Evolutionary conservation across 345 rosid genomes (phyloP), one percentile per base, ranked within the genome.

Genomic region (Pugionium dolabratum): DNA sequence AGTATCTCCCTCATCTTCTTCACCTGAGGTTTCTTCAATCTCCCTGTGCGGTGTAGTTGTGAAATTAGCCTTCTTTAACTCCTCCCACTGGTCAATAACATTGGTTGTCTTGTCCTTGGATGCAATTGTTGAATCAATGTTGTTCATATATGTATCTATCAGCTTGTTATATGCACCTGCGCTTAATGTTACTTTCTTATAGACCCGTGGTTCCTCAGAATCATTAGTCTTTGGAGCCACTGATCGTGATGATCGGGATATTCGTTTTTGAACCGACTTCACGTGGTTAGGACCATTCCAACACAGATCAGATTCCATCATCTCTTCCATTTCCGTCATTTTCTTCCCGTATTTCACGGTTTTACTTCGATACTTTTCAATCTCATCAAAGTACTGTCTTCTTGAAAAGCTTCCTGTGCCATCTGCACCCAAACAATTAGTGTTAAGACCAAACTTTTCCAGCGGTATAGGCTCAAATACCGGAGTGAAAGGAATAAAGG

Each of bases 161-260:
- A 94, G 75, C 67, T 85, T 85, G 76, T 79, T 79, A 69, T 84
- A 94, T 1, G 90, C 88, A 52, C 91, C 91, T 0, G 90, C 87
- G 66, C 90, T 87, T 36, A 94, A 67, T 4, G 93, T 73, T 59
- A 72, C 72, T 62, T 69, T 83, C 66, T 54, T 88, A 35, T 50
- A 73, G 10, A 75, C 68, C 54, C 35, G 27, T 51, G 71, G 67
- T 60, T 76, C 85, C 53, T 75, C 65, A 35, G 47, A 64, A 68
- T 59, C 62, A 18, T 62, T 57, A 41, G 64, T 74, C 63, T 53
- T 81, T 11, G 61, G 32, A 43, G 35, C 34, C 54, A 33, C 59
- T 9, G 76, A 66, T 9, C 64, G 60, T 27, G 71, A 37, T 9
- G 62, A 4, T 50, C 54, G 26, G 9, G 30, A 5, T 51, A 36